Evolutionary conservation across 2,329 filamentous ascomycete species (phyloP).

Genomic region (Didymella segeticola): DNA sequence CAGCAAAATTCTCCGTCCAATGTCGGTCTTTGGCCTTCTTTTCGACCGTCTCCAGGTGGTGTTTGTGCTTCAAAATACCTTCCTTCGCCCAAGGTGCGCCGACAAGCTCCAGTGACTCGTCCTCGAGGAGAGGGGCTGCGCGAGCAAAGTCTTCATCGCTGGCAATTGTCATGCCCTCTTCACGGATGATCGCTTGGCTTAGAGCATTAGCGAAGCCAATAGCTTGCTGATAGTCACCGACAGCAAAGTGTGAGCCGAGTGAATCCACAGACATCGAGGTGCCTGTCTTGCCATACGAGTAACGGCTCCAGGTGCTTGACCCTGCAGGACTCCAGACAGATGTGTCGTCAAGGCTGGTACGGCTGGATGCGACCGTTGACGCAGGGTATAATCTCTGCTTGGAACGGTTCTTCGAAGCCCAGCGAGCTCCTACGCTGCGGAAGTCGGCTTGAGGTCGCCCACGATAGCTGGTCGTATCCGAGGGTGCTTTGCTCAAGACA

Average conservation of each 20-base stretch:
- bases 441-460: slow-evolving; percentile 72
- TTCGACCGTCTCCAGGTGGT: slow-evolving; percentile 88
- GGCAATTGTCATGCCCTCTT: slow-evolving; percentile 69
- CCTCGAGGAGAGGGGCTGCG: slow-evolving; percentile 76
- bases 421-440: slow-evolving; percentile 70
- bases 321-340: slow-evolving; percentile 90
- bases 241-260: slow-evolving; percentile 76
- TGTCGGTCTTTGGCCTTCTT: slow-evolving; percentile 93
- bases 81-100: slow-evolving; percentile 99
- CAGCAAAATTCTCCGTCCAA: slow-evolving; percentile 94
- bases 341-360: slow-evolving; percentile 91
- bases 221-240: slow-evolving; percentile 88
- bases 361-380: slow-evolving; percentile 85
- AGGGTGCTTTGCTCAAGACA: slow-evolving; percentile 90
- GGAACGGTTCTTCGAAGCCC: slow-evolving; percentile 86
- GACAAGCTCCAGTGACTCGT: slow-evolving; percentile 87
- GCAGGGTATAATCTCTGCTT: slow-evolving; percentile 76
- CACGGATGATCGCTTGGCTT: slow-evolving; percentile 94
- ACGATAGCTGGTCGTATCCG: slow-evolving; percentile 76
- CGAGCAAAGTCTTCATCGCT: slow-evolving; percentile 65
- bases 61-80: slow-evolving; percentile 93
- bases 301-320: slow-evolving; percentile 95
- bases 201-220: slow-evolving; percentile 97
- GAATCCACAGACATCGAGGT: slow-evolving; percentile 94
- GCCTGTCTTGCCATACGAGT: slow-evolving; percentile 88